These are phyloP conservation scores for Echeveria elegans DNA, from an alignment of 164 flowering plant genomes.

Conservation along the genomic window DNA sequence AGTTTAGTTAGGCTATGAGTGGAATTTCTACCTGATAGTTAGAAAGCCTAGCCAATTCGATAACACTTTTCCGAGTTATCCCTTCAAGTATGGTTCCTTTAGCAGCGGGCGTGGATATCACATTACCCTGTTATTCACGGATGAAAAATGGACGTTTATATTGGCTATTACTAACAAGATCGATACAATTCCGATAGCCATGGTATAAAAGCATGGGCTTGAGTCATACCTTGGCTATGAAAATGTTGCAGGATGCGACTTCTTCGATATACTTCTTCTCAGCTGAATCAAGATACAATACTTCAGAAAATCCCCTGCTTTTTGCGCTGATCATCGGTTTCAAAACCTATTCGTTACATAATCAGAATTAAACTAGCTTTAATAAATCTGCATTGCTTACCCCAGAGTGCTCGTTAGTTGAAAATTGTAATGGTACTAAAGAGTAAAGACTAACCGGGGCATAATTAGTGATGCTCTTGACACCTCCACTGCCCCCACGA, in stretches of 20 bases:
- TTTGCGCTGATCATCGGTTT: constrained; percentile 44
- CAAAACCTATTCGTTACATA: constrained; percentile 28
- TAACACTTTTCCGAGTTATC: constrained; percentile 69
- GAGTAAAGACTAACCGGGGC: constrained; percentile 46
- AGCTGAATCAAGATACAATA: constrained; percentile 50
- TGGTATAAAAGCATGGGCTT: neutral
- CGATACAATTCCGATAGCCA: neutral
- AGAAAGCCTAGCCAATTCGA: constrained; percentile 53
- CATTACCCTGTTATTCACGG: constrained; percentile 35
- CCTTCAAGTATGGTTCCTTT: constrained; percentile 77
- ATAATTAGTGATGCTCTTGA: constrained; percentile 67
- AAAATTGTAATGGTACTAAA: neutral
- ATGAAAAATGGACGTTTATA: constrained; percentile 1
- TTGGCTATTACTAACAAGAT: neutral
- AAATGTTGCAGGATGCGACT: constrained; percentile 60
- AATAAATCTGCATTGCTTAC: neutral
- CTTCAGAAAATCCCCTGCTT: constrained; percentile 57
- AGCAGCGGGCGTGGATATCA: constrained; percentile 60
- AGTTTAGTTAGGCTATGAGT: neutral
- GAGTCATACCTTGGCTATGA: constrained; percentile 51
- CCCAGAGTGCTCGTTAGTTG: neutral
- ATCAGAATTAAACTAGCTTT: neutral
- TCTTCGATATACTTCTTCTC: constrained; percentile 51
- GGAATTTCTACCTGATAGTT: constrained; percentile 53
- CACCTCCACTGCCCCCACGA: constrained; percentile 79